These are phyloP conservation scores for Hydrangea macrophylla DNA, from an alignment of 148 eudicot genomes.

Conservation along the genomic window DNA sequence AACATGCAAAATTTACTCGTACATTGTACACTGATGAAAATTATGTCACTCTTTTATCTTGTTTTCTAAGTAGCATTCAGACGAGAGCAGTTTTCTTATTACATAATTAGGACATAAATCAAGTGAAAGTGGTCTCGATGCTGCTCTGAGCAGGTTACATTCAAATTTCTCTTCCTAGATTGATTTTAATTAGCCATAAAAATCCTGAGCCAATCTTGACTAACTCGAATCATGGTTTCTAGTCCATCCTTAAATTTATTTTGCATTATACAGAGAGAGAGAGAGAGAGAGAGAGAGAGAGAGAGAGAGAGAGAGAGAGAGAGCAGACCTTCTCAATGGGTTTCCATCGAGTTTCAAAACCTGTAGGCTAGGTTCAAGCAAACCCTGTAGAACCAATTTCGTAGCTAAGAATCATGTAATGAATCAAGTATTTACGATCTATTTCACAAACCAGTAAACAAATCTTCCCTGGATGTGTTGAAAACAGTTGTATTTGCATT, in stretches of 20 bases:
- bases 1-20: background rate
- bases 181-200: background rate
- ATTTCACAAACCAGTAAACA: background rate
- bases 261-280: background rate
- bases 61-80: background rate
- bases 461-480: background rate
- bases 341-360: conserved; percentile 90
- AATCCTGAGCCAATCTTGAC: too few relatives aligned
- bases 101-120: too few relatives aligned
- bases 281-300: background rate
- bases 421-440: background rate
- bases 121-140: too few relatives aligned
- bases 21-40: background rate
- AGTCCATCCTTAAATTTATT: too few relatives aligned
- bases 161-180: background rate
- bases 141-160: background rate
- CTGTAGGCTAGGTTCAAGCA: conserved; percentile 87
- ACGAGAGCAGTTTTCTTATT: too few relatives aligned
- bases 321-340: conserved; percentile 78
- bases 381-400: conserved; percentile 58
- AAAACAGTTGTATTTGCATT: background rate
- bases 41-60: background rate
- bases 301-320: background rate
- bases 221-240: background rate
- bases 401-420: conserved; percentile 2